These are phyloP conservation scores for Talaromyces islandicus DNA, from an alignment of 2,329 filamentous ascomycete genomes.

Conservation along the genomic window DNA sequence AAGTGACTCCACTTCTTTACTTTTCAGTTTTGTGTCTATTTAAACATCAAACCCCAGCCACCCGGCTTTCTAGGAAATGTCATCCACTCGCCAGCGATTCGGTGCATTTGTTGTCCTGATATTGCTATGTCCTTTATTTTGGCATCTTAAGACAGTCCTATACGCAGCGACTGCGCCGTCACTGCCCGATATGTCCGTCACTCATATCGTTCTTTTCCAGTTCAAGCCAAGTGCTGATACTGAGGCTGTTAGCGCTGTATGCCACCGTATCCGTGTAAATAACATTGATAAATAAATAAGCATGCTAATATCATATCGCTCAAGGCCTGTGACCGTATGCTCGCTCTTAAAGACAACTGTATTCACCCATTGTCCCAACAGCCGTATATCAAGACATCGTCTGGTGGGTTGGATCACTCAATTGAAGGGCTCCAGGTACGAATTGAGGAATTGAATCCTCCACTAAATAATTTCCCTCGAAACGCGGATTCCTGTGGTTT, in stretches of 20 bases:
- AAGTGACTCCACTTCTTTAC: not conserved
- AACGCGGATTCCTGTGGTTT: not conserved
- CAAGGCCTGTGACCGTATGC: conserved; percentile 53
- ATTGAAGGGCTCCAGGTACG: conserved; percentile 55
- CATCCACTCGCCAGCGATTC: not conserved
- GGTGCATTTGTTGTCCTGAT: not conserved
- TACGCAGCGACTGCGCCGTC: not conserved
- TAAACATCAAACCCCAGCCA: not conserved
- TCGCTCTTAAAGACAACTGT: conserved; percentile 53
- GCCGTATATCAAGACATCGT: conserved; percentile 55
- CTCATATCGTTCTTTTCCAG: conserved; percentile 64
- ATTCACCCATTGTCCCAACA: conserved; percentile 53
- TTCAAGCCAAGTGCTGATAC: conserved; percentile 51
- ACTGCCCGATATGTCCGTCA: conserved; percentile 48
- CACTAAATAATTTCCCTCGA: not conserved
- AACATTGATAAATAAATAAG: not conserved
- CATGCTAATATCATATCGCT: conserved; percentile 2
- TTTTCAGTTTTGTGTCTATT: not conserved
- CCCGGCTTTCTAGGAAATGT: not conserved
- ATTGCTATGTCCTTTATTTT: not conserved
- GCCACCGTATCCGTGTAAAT: conserved; percentile 17
- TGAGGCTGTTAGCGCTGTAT: conserved; percentile 52
- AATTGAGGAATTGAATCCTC: not conserved
- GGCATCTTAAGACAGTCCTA: not conserved
- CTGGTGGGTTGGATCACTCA: conserved; percentile 58